Conservation (phyloP, 108 stramenopile species). For the Pseudonitzschia multiseries region DNA sequence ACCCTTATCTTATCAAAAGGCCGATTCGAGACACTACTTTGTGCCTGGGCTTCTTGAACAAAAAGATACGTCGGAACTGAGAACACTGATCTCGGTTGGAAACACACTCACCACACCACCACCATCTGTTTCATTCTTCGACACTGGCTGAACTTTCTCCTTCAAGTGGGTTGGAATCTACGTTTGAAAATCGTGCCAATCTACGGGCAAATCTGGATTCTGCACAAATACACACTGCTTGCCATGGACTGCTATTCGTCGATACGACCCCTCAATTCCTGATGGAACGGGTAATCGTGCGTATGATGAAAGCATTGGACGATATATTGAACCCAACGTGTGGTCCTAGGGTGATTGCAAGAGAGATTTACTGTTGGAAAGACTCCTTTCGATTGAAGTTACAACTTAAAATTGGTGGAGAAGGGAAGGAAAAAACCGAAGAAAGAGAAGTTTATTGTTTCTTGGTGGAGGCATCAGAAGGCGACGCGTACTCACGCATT, state of each 20-base stretch:
- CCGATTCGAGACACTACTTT: constrained; percentile 2
- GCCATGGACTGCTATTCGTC: not conserved
- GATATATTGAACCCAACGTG: not conserved
- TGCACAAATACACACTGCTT: not conserved
- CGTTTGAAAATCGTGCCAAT: not conserved
- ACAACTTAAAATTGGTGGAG: not conserved
- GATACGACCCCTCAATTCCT: not conserved
- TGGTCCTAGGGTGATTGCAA: not conserved
- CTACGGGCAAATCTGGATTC: not conserved
- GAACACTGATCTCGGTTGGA: not conserved
- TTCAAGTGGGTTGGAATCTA: not conserved
- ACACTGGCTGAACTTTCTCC: not conserved
- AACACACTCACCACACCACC: not conserved
- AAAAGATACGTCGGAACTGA: not conserved
- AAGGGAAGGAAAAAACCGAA: not conserved
- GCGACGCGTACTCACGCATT: not conserved
- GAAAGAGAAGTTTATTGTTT: not conserved
- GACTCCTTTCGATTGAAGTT: constrained; percentile 8
- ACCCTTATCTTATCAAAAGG: not conserved
- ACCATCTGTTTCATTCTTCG: not conserved
- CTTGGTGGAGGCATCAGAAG: not conserved
- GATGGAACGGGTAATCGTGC: constrained; percentile 9
- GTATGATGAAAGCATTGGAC: not conserved
- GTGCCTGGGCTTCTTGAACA: not conserved
- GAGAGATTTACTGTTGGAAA: constrained; percentile 13